Conservation (phyloP, 2,329 filamentous ascomycete species). For the Sporothrix curviconia region DNA sequence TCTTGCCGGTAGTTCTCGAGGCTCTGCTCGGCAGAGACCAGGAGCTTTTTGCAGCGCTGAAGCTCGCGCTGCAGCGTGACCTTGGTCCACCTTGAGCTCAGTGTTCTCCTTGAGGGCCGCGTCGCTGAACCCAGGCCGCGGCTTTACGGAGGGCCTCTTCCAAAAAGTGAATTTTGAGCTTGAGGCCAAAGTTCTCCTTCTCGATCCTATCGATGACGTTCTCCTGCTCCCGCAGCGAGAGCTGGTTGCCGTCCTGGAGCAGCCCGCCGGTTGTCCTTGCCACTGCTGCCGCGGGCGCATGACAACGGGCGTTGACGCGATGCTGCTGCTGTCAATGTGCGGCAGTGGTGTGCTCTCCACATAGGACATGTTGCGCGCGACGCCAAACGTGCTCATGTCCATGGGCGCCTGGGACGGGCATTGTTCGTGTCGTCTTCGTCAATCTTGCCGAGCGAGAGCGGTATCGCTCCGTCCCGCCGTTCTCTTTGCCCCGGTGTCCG, state of each 20-base stretch:
- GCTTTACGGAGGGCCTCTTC: constrained; percentile 84
- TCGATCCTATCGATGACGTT: constrained; percentile 92
- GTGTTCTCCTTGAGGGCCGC: constrained; percentile 89
- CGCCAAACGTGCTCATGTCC: constrained; percentile 64
- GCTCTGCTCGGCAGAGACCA: constrained; percentile 76
- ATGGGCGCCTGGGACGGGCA: constrained; percentile 51
- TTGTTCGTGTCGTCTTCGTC: constrained; percentile 66
- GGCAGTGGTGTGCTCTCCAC: constrained; percentile 68
- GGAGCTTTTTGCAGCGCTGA: constrained; percentile 75
- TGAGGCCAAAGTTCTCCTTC: constrained; percentile 96
- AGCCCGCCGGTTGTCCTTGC: constrained; percentile 57
- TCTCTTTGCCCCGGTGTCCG: constrained; percentile 51
- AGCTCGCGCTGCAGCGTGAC: constrained; percentile 85
- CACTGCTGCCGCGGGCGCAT: constrained; percentile 54
- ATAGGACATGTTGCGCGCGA: constrained; percentile 58
- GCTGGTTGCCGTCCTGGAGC: constrained; percentile 78
- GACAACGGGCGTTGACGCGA: constrained; percentile 74
- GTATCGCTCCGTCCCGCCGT: constrained; percentile 51
- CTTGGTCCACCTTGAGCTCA: constrained; percentile 86
- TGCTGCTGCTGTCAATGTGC: constrained; percentile 70
- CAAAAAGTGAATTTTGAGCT: constrained; percentile 94
- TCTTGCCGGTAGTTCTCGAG: constrained; percentile 78
- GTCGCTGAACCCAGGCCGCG: constrained; percentile 83
- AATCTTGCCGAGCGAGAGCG: constrained; percentile 62
- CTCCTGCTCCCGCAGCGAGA: constrained; percentile 91